Percentiles rank a stretch among this genome's conserved stretches.
Conservation (phyloP, 345 rosid genomes). For the Gossypium stocksii region DNA sequence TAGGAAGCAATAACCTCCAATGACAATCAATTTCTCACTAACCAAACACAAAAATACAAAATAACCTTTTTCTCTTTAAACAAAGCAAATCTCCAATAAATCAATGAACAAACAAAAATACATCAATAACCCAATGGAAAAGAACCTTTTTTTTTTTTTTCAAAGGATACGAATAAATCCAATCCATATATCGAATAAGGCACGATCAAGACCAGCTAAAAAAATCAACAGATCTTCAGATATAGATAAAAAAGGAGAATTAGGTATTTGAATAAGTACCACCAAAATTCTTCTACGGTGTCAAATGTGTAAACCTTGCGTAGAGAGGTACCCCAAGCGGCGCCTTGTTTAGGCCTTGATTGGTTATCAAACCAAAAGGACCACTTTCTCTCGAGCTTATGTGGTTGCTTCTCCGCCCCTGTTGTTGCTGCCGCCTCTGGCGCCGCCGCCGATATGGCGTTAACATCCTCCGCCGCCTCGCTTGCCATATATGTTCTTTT, state of each 20-base stretch:
- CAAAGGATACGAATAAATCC: not conserved
- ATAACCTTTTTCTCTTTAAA: not conserved
- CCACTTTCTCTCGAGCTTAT: conserved; percentile 83
- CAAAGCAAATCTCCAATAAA: not conserved
- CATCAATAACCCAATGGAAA: not conserved
- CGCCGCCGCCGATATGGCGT: conserved; percentile 18
- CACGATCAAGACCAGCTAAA: not conserved
- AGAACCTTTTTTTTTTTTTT: not conserved
- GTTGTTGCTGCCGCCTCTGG: conserved; percentile 21
- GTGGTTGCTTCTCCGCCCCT: conserved; percentile 35
- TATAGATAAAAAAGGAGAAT: not conserved
- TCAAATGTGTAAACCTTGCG: conserved; percentile 78
- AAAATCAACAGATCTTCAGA: not conserved
- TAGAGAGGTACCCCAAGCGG: conserved; percentile 78
- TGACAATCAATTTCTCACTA: not conserved
- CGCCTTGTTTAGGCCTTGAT: conserved; percentile 72
- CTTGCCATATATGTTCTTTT: conserved; percentile 36
- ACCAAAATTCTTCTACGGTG: conserved; percentile 95
- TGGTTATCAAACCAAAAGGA: conserved; percentile 84
- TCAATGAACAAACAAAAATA: not conserved
- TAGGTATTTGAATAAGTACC: conserved; percentile 38
- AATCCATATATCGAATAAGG: not conserved
- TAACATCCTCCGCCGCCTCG: conserved; percentile 37
- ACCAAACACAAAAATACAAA: not conserved
- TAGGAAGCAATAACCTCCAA: not conserved